Percentiles rank a stretch among this genome's conserved stretches.
Conservation (phyloP, 2,329 filamentous ascomycete genomes). For the Trichoderma afroharzianum region DNA sequence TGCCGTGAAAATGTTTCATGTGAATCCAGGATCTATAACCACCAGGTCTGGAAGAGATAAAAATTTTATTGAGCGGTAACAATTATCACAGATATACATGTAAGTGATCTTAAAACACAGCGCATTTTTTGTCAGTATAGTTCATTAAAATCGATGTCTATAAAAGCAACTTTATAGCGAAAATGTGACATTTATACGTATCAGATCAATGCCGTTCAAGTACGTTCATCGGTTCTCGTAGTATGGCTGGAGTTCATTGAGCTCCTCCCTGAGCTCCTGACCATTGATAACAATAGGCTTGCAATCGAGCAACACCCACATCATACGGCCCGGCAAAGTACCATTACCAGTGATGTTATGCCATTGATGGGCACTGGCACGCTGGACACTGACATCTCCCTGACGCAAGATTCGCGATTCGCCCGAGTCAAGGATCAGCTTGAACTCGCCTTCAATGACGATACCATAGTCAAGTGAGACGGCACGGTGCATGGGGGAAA, state of each 20-base stretch:
- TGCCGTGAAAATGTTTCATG: not conserved
- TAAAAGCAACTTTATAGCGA: not conserved
- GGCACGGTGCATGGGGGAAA: conserved; percentile 47
- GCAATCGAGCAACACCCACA: conserved; percentile 12
- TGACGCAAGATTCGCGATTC: conserved; percentile 42
- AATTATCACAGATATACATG: not conserved
- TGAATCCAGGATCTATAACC: not conserved
- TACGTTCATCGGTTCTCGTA: not conserved
- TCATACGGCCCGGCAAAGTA: conserved; percentile 5
- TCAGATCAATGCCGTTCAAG: not conserved
- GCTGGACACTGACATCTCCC: conserved; percentile 54
- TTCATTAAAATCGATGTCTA: not conserved
- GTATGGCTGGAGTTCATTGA: conserved; percentile 4
- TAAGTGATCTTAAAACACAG: too few relatives aligned
- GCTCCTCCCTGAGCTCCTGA: not conserved
- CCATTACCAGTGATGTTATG: conserved; percentile 6
- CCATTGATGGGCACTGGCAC: conserved; percentile 35
- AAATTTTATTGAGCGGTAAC: not conserved
- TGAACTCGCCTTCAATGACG: conserved; percentile 51
- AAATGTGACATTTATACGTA: not conserved
- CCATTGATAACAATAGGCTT: conserved; percentile 10
- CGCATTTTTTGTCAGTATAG: too few relatives aligned
- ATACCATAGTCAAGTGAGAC: conserved; percentile 53
- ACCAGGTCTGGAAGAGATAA: not conserved
- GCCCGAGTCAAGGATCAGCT: conserved; percentile 51